Evolutionary conservation across 2,329 filamentous ascomycete species (phyloP).

Genomic region (Diaporthe sp.): DNA sequence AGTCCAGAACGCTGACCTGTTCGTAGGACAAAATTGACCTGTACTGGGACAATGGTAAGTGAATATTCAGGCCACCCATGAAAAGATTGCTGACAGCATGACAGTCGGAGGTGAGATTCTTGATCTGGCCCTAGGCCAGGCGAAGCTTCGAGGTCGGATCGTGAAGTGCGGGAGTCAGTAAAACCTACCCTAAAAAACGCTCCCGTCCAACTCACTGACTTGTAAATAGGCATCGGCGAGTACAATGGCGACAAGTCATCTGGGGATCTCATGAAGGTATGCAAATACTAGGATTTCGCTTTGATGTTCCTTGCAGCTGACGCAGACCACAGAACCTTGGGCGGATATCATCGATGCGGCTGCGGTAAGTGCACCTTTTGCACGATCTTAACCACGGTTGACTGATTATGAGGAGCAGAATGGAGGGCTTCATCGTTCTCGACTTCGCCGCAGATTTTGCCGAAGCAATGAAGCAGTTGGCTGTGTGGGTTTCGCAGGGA

Average conservation of each 20-base stretch:
- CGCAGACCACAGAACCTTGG: conserved; percentile 41
- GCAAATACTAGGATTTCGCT: not conserved
- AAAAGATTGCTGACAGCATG: conserved; percentile 8
- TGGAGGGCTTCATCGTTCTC: conserved; percentile 81
- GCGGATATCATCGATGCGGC: conserved; percentile 27
- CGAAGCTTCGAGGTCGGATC: conserved; percentile 73
- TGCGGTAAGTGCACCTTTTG: conserved; percentile 58
- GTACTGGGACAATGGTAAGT: conserved; percentile 74
- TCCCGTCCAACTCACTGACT: not conserved
- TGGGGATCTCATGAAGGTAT: conserved; percentile 29
- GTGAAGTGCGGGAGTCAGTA: conserved; percentile 81
- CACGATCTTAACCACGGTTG: conserved; percentile 56
- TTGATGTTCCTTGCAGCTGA: conserved; percentile 49
- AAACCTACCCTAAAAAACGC: conserved; percentile 56
- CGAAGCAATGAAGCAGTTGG: conserved; percentile 70
- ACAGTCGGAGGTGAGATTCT: conserved; percentile 77
- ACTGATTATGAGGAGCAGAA: conserved; percentile 44
- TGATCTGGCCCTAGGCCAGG: conserved; percentile 73
- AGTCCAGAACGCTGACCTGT: not conserved
- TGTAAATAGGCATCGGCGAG: conserved; percentile 27
- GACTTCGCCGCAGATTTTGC: conserved; percentile 73
- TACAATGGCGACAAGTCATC: conserved; percentile 29
- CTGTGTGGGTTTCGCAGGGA: conserved; percentile 77
- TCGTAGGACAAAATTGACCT: conserved; percentile 69
- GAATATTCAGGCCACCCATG: not conserved